A percentile compares a stretch with the other conserved stretches of the same genome.
These are phyloP conservation scores for Solanum piurae DNA, from an alignment of 257 asterid species.

Conservation along the genomic window DNA sequence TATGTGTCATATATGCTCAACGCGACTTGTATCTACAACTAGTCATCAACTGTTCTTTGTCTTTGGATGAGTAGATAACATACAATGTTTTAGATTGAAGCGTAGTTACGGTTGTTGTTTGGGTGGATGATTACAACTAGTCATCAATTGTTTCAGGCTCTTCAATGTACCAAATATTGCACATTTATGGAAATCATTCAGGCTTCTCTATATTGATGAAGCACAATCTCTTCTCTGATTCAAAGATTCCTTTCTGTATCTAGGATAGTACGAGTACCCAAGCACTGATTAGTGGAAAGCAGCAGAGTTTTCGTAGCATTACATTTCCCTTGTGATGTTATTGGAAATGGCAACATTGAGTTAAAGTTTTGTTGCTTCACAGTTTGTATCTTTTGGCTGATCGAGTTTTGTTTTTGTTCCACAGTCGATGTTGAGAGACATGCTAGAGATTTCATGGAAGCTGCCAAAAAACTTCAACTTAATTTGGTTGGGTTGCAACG, in stretches of 20 bases:
- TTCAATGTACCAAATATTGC: neutral
- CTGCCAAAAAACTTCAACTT: conserved; percentile 86
- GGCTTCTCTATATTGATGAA: neutral
- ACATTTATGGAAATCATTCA: neutral
- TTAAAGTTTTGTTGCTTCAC: neutral
- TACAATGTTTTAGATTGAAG: neutral
- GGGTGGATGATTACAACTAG: neutral
- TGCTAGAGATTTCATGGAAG: conserved; percentile 94
- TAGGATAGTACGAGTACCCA: neutral
- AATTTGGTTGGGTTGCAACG: conserved; percentile 75
- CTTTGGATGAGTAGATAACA: neutral
- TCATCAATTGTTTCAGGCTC: neutral
- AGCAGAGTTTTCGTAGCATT: neutral
- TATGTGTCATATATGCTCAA: neutral
- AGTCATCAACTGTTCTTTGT: neutral
- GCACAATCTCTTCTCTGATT: neutral
- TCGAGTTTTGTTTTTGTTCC: neutral
- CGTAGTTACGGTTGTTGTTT: neutral
- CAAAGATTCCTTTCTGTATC: neutral
- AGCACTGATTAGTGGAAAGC: neutral
- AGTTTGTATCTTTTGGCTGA: neutral
- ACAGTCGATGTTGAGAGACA: conserved; percentile 95
- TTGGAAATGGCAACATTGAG: neutral
- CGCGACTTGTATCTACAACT: neutral
- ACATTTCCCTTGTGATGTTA: neutral